Conservation (phyloP, 805 yeast species). For the Pichia thaimueangensis region DNA sequence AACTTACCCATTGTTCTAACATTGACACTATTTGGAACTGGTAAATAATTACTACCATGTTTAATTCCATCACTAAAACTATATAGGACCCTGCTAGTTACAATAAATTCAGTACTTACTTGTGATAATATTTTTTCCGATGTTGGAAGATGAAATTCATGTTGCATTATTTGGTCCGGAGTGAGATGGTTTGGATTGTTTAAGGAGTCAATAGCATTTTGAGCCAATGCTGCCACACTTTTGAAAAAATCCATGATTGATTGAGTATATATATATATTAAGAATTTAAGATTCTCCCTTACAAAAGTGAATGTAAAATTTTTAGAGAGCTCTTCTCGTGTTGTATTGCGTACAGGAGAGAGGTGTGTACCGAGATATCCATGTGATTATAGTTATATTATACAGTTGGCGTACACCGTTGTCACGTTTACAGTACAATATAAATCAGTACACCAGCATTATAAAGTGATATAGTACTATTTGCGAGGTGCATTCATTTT, state of each 20-base stretch:
- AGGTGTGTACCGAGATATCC: no score
- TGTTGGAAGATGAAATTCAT: slow-evolving; percentile 64
- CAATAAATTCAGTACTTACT: slow-evolving; percentile 4
- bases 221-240: slow-evolving; percentile 41
- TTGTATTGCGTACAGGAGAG: no score
- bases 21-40: slow-evolving; percentile 20
- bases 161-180: slow-evolving; percentile 65
- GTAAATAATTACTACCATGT: slow-evolving; percentile 5
- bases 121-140: slow-evolving; percentile 49
- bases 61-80: slow-evolving; percentile 5
- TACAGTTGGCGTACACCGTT: no score
- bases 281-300: no score
- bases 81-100: slow-evolving; percentile 10
- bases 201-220: slow-evolving; percentile 37
- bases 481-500: no score
- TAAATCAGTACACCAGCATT: no score
- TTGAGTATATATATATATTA: no score
- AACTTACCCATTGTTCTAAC: slow-evolving; percentile 41
- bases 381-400: no score
- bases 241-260: slow-evolving; percentile 45
- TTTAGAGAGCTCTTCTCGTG: no score
- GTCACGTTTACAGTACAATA: no score
- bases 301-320: no score
- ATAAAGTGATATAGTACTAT: no score
- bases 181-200: slow-evolving; percentile 39